Evolutionary conservation across 345 rosid species (phyloP).

Genomic region (Gossypium longicalyx): DNA sequence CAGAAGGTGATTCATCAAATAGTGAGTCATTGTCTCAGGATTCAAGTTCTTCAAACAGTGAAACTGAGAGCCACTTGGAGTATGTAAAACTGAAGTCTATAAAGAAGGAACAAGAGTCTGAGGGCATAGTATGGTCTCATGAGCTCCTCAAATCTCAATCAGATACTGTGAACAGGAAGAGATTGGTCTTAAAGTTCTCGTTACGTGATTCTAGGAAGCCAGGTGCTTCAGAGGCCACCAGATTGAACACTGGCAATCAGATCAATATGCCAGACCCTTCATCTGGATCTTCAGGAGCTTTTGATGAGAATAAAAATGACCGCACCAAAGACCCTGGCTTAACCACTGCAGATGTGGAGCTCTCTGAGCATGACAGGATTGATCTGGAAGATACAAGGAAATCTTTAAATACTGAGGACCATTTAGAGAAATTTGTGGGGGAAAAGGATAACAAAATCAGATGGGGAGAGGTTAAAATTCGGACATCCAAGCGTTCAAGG

Average conservation of each 20-base stretch:
- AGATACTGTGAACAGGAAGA: conserved; percentile 55
- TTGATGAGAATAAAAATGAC: conserved; percentile 27
- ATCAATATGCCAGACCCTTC: conserved; percentile 20
- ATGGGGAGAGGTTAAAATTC: conserved; percentile 52
- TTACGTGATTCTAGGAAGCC: conserved; percentile 56
- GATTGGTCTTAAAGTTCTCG: conserved; percentile 70
- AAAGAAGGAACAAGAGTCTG: conserved; percentile 28
- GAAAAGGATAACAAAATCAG: conserved; percentile 36
- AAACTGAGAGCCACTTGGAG: conserved; percentile 38
- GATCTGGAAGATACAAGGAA: conserved; percentile 31
- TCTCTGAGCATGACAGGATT: conserved; percentile 27
- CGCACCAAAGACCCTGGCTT: conserved; percentile 34
- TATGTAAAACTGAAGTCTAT: conserved; percentile 31
- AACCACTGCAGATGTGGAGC: conserved; percentile 36
- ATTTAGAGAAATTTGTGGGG: conserved; percentile 35
- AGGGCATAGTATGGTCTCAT: conserved; percentile 28
- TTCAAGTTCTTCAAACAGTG: conserved; percentile 30
- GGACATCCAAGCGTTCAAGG: conserved; percentile 34
- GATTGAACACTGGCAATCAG: conserved; percentile 26
- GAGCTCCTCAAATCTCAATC: conserved; percentile 42
- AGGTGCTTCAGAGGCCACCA: conserved; percentile 33
- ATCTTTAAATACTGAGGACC: conserved; percentile 22
- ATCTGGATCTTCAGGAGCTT: conserved; percentile 29
- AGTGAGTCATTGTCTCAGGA: conserved; percentile 37
- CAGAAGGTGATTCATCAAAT: conserved; percentile 54